Evolutionary conservation across 2,329 filamentous ascomycete genomes (phyloP), one percentile per base, ranked within the genome.

Genomic region (Cytospora piceicola): DNA sequence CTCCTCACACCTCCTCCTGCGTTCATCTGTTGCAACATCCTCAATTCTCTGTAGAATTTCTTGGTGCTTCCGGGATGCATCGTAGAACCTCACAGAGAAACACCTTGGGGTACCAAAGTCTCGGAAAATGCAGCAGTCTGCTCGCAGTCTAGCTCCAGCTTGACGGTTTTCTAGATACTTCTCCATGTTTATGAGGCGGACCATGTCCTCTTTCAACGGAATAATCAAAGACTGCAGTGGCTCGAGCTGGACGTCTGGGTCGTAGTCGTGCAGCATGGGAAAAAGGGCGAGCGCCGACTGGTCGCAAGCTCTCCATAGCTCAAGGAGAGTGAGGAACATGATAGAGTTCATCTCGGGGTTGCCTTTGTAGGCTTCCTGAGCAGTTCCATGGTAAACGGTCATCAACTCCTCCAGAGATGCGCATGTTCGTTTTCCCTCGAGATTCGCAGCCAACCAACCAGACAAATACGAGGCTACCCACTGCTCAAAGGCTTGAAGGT

Each of bases 281-380:
- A 78, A 75, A 0, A 74, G 63, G 1, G 63, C 17, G 1, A 77
- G 74, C 0, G 81, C 81, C 2, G 77, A 75, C 59, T 76, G 81
- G 67, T 90, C 87, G 36, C 82, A 80, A 0, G 82, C 83, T 9
- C 85, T 71, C 88, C 87, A 90, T 0, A 90, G 72, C 62, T 89
- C 85, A 3, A 87, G 69, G 0, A 84, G 69, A 0, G 81, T 85
- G 0, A 90, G 77, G 3, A 87, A 64, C 82, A 88, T 87, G 5
- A 81, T 67, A 0, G 88, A 90, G 0, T 76, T 70, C 0, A 73
- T 74, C 66, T 84, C 80, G 0, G 86, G 82, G 2, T 80, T 77
- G 0, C 59, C 67, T 0, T 61, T 2, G 53, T 87, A 87, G 0
- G 39, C 11, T 0, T 1, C 0, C 0, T 32, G 51, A 0, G 78